Conservation (phyloP, 2,329 filamentous ascomycete genomes). For the Ophiostoma perfectum region DNA sequence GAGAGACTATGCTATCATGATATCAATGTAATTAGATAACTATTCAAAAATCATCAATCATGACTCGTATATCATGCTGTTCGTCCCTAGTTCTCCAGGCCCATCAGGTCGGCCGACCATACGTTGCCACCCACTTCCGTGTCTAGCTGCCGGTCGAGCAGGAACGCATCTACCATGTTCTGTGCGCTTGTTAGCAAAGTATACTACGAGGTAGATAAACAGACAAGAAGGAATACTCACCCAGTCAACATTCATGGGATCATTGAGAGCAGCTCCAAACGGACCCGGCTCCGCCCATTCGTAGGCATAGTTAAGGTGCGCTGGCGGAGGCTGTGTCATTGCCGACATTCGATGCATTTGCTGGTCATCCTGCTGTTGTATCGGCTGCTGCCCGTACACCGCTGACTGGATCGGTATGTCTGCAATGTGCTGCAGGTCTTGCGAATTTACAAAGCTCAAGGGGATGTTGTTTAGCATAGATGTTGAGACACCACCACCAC, state of each 20-base stretch:
- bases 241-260: slow-evolving; percentile 27
- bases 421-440: not conserved
- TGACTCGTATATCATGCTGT: not conserved
- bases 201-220: not conserved
- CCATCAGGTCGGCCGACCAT: slow-evolving; percentile 27
- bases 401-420: not conserved
- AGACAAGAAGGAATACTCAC: slow-evolving; percentile 15
- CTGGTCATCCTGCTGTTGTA: not conserved
- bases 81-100: slow-evolving; percentile 14
- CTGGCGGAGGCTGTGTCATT: not conserved
- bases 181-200: slow-evolving; percentile 6
- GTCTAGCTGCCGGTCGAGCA: slow-evolving; percentile 23
- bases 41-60: slow-evolving; percentile 5
- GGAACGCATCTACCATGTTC: slow-evolving; percentile 26
- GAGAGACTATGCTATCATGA: not conserved
- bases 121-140: slow-evolving; percentile 20
- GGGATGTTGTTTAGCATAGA: not conserved
- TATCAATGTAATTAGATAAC: not conserved
- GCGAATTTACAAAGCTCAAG: not conserved
- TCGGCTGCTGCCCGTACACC: not conserved
- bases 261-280: slow-evolving; percentile 24
- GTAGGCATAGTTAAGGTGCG: slow-evolving; percentile 18
- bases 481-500: not conserved
- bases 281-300: slow-evolving; percentile 24
- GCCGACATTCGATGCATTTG: not conserved